phyloP scores from a whole-genome alignment of 2,329 filamentous ascomycete genomes.

The Colletotrichum somersetense region DNA sequence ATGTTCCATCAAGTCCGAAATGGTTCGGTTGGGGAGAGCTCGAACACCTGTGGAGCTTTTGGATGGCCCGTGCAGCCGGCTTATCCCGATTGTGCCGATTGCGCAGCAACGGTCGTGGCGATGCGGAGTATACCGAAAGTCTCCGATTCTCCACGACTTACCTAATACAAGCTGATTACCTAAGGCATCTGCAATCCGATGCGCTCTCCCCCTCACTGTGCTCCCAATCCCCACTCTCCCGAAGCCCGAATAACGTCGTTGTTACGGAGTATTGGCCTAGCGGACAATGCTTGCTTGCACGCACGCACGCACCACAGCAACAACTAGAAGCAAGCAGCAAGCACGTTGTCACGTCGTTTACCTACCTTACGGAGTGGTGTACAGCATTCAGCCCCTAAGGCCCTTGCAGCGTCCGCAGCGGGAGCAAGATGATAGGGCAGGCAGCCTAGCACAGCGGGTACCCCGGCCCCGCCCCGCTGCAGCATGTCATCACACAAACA shows the following conservation, averaged over 20 bases:
- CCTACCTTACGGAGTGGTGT: neutral
- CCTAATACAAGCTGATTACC: slow-evolving; percentile 10
- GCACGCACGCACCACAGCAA: neutral
- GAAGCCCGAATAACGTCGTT: neutral
- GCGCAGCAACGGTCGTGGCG: too few species aligned
- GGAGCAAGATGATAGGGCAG: slow-evolving; percentile 22
- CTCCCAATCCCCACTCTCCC: neutral
- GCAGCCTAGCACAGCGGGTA: slow-evolving; percentile 4
- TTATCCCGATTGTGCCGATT: slow-evolving; percentile 8
- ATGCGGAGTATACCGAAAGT: neutral
- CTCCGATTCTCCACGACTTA: slow-evolving; percentile 11
- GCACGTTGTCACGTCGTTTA: neutral
- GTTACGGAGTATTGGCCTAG: neutral
- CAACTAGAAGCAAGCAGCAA: neutral
- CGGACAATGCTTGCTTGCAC: neutral
- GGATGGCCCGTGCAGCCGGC: slow-evolving; percentile 7
- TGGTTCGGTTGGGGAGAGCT: neutral
- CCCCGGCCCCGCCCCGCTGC: slow-evolving; percentile 37
- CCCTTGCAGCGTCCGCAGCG: slow-evolving; percentile 31
- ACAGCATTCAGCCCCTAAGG: slow-evolving; percentile 15
- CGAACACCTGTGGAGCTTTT: neutral
- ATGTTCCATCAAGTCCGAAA: neutral
- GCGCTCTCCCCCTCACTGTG: neutral
- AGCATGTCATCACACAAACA: slow-evolving; percentile 39
- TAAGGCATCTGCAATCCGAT: neutral